A percentile compares a stretch with the other conserved stretches of the same genome.
Evolutionary conservation across 2,329 filamentous ascomycete species (phyloP).

Genomic region (Tolypocladium amazonense): DNA sequence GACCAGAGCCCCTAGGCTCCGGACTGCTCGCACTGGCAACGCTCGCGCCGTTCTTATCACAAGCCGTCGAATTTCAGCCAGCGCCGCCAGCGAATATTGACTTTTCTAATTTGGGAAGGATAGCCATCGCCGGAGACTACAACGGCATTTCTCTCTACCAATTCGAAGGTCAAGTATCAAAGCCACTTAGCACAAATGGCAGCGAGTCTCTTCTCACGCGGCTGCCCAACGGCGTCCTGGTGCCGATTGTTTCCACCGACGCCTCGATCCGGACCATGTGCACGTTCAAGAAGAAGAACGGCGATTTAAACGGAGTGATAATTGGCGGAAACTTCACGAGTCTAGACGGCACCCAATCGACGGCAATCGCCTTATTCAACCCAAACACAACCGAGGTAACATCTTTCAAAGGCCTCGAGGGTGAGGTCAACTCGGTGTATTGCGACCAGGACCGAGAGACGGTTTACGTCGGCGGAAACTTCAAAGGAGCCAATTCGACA

Average conservation of each 20-base stretch:
- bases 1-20: constrained; percentile 15
- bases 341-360: constrained; percentile 63
- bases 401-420: constrained; percentile 69
- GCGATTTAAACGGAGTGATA: constrained; percentile 61
- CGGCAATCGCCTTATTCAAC: constrained; percentile 73
- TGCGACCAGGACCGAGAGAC: constrained; percentile 68
- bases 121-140: constrained; percentile 83
- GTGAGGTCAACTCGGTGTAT: constrained; percentile 69
- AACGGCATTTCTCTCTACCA: constrained; percentile 84
- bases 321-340: constrained; percentile 95
- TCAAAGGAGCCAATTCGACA: constrained; percentile 68
- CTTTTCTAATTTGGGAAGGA: constrained; percentile 64
- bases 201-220: constrained; percentile 71
- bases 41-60: constrained; percentile 29
- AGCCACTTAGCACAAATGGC: constrained; percentile 58
- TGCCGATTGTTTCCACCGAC: constrained; percentile 64
- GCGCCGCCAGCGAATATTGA: constrained; percentile 66
- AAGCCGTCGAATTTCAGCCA: constrained; percentile 47
- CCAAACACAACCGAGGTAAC: constrained; percentile 59
- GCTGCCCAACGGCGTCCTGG: constrained; percentile 77
- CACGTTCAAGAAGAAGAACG: constrained; percentile 56
- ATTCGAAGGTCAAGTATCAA: constrained; percentile 69
- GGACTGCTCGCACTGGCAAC: constrained; percentile 29
- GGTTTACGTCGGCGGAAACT: constrained; percentile 88
- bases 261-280: constrained; percentile 86